Evolutionary conservation across 768 basidiomycete genomes (phyloP).

Genomic region (Scleroderma bovista): DNA sequence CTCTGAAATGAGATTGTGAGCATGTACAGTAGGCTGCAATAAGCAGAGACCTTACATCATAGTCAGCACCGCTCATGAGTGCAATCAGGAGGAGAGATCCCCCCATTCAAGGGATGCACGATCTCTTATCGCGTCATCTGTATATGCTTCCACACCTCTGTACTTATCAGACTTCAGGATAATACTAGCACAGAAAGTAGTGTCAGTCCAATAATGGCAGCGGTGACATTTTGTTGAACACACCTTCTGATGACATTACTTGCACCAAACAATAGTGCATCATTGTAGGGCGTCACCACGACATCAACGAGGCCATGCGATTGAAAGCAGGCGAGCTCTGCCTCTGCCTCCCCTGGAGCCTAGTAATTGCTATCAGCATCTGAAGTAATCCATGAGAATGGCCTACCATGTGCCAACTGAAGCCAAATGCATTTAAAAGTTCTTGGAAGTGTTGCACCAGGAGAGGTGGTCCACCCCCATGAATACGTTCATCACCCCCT

Average conservation of each 20-base stretch:
- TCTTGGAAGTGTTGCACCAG: slow-evolving; percentile 19
- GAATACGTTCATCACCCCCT: slow-evolving; percentile 32
- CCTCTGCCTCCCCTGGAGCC: slow-evolving; percentile 5
- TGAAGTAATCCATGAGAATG: background rate
- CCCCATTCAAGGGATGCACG: background rate
- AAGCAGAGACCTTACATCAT: background rate
- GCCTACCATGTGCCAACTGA: slow-evolving; percentile 26
- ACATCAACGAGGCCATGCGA: background rate
- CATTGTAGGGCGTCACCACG: background rate
- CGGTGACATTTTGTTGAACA: background rate
- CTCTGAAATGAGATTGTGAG: background rate
- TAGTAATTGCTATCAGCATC: background rate
- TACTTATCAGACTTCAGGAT: background rate
- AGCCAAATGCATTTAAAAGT: slow-evolving; percentile 39
- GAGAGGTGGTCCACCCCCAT: background rate
- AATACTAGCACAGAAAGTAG: background rate
- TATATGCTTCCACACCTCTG: background rate
- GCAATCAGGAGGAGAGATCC: background rate
- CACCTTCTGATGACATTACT: background rate
- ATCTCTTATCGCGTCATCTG: background rate
- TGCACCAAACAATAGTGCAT: slow-evolving; percentile 3
- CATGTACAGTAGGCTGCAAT: background rate
- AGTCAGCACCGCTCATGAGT: background rate
- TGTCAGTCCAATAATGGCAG: no score
- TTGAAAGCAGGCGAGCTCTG: slow-evolving; percentile 1